Percentiles rank a stretch among this genome's conserved stretches.
phyloP scores from a whole-genome alignment of 495 filamentous ascomycete genomes.

The Podospora comata region DNA sequence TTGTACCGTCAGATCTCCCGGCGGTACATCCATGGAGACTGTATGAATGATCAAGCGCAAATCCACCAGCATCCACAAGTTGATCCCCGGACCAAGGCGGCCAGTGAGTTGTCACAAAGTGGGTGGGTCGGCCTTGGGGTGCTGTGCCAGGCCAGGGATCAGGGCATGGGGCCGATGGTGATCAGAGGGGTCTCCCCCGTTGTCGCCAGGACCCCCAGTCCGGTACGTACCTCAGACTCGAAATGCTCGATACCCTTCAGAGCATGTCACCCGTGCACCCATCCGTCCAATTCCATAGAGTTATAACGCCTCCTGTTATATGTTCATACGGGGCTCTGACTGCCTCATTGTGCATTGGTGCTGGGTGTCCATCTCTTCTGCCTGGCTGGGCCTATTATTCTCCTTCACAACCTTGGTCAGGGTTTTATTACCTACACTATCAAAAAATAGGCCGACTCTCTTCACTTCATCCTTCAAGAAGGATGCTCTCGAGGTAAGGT shows the following conservation, averaged over 20 bases:
- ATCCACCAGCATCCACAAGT: slow-evolving; percentile 36
- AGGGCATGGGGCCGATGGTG: slow-evolving; percentile 41
- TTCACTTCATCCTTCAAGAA: not conserved
- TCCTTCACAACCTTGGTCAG: not conserved
- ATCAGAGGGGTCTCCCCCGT: slow-evolving; percentile 45
- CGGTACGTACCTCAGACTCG: not conserved
- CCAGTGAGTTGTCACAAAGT: slow-evolving; percentile 46
- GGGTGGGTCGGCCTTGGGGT: slow-evolving; percentile 46
- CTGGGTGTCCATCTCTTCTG: slow-evolving; percentile 10
- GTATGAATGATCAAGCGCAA: slow-evolving; percentile 48
- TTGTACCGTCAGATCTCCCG: slow-evolving; percentile 52
- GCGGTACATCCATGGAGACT: slow-evolving; percentile 31
- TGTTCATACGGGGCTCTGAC: slow-evolving; percentile 32
- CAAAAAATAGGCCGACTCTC: not conserved
- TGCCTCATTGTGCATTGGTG: slow-evolving; percentile 34
- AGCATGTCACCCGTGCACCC: slow-evolving; percentile 15
- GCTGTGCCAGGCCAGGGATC: slow-evolving; percentile 48
- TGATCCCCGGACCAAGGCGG: slow-evolving; percentile 46
- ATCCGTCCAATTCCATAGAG: slow-evolving; percentile 14
- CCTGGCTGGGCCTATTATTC: slow-evolving; percentile 25
- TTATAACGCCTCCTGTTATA: slow-evolving; percentile 50
- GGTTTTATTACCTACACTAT: not conserved
- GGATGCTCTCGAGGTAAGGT: not conserved
- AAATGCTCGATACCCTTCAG: slow-evolving; percentile 21
- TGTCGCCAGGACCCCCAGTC: slow-evolving; percentile 31